Percentiles rank a stretch among this genome's conserved stretches.
These are phyloP conservation scores for Aspergillus ochraceus DNA, from an alignment of 2,329 filamentous ascomycete species.

Conservation along the genomic window DNA sequence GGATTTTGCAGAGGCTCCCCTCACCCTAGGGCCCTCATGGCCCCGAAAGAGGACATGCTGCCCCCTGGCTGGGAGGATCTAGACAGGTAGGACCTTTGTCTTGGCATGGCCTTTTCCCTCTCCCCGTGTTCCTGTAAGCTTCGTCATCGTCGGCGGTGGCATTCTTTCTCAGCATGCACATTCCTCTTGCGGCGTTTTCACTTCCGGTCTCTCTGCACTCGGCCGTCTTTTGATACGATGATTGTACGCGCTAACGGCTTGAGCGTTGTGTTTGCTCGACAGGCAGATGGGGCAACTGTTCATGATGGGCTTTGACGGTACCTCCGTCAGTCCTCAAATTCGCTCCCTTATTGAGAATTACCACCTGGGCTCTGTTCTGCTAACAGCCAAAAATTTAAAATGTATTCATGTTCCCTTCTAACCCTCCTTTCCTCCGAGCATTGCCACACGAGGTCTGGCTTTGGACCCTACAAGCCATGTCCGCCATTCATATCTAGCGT, in stretches of 20 bases:
- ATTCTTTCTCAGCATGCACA: constrained; percentile 20
- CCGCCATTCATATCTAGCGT: constrained; percentile 11
- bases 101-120: constrained; percentile 16
- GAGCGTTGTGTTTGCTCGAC: constrained; percentile 68
- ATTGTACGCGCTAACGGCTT: constrained; percentile 38
- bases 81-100: constrained; percentile 36
- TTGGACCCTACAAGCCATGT: background rate
- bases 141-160: too few relatives aligned
- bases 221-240: constrained; percentile 6
- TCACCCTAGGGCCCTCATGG: constrained; percentile 37
- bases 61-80: constrained; percentile 42
- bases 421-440: background rate
- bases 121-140: background rate
- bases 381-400: constrained; percentile 66
- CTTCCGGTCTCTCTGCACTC: background rate
- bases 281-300: constrained; percentile 59
- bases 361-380: constrained; percentile 80
- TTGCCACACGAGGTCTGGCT: background rate
- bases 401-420: constrained; percentile 46
- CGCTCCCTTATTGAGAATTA: constrained; percentile 63
- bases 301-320: constrained; percentile 69
- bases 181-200: background rate
- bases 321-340: constrained; percentile 62
- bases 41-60: constrained; percentile 42
- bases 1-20: constrained; percentile 29